Percentiles rank a stretch among this genome's conserved stretches.
Conservation (phyloP, 495 filamentous ascomycete genomes). For the Penicillium paradoxum region DNA sequence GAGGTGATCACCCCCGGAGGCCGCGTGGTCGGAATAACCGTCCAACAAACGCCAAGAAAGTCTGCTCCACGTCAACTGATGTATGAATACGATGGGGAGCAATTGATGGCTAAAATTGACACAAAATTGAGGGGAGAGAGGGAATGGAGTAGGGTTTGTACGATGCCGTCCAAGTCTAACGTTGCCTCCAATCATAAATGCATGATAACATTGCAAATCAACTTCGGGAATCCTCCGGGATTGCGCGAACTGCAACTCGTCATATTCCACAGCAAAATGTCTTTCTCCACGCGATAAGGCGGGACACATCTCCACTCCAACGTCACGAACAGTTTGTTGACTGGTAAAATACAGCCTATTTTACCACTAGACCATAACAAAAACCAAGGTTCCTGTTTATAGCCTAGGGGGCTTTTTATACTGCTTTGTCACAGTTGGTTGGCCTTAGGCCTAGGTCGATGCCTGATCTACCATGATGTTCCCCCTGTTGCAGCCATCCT, state of each 20-base stretch:
- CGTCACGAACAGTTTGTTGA: neutral
- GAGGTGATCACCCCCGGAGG: slow-evolving; percentile 1
- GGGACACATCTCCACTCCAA: neutral
- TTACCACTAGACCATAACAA: no score
- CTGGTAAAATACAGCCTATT: no score
- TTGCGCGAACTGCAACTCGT: neutral
- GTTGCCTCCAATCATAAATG: neutral
- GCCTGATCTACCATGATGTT: no score
- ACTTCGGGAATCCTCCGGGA: neutral
- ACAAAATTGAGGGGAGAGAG: no score
- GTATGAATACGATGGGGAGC: neutral
- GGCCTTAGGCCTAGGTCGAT: no score
- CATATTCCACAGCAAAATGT: neutral
- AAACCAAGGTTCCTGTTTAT: no score
- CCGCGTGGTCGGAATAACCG: slow-evolving; percentile 4
- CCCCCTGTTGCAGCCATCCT: no score
- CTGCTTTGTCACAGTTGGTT: no score
- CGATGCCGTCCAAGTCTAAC: neutral
- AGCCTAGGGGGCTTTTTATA: no score
- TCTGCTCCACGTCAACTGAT: slow-evolving; percentile 4
- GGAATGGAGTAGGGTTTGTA: neutral
- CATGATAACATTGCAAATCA: neutral
- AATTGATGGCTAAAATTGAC: no score
- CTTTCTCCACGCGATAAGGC: slow-evolving; percentile 2
- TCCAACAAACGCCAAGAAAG: neutral